Evolutionary conservation across 2,329 filamentous ascomycete species (phyloP).

Genomic region (Neocatenulostroma microsporum): DNA sequence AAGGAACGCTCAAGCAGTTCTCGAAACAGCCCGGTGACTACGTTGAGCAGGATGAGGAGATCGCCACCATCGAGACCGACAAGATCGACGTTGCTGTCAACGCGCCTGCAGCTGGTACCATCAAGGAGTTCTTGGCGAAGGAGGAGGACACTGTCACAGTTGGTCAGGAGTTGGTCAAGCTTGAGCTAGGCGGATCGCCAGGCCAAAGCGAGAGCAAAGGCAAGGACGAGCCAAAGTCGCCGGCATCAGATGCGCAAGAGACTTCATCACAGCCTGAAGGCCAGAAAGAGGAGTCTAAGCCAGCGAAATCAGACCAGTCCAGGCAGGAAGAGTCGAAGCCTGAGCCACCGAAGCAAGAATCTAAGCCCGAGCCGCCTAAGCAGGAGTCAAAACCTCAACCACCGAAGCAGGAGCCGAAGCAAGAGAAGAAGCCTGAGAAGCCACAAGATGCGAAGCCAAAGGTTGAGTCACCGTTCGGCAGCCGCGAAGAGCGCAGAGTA

Average conservation of each 20-base stretch:
- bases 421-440: slow-evolving; percentile 30
- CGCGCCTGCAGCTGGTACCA: slow-evolving; percentile 78
- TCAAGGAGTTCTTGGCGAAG: slow-evolving; percentile 83
- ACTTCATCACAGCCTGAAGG: slow-evolving; percentile 49
- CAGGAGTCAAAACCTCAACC: slow-evolving; percentile 40
- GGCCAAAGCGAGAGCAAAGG: slow-evolving; percentile 49
- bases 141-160: slow-evolving; percentile 95
- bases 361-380: slow-evolving; percentile 29
- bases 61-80: slow-evolving; percentile 98
- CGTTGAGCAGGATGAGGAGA: slow-evolving; percentile 93
- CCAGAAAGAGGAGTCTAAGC: slow-evolving; percentile 40
- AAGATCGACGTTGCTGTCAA: slow-evolving; percentile 99
- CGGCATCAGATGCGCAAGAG: slow-evolving; percentile 51
- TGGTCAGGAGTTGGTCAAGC: slow-evolving; percentile 78
- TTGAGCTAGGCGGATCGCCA: slow-evolving; percentile 65
- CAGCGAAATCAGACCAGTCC: slow-evolving; percentile 38
- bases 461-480: slow-evolving; percentile 50
- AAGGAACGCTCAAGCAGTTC: slow-evolving; percentile 94
- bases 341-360: slow-evolving; percentile 30
- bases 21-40: slow-evolving; percentile 88
- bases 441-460: slow-evolving; percentile 37
- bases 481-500: slow-evolving; percentile 80
- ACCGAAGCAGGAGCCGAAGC: slow-evolving; percentile 30
- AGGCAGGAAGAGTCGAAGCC: slow-evolving; percentile 44
- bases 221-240: slow-evolving; percentile 52